phyloP scores from a whole-genome alignment of 2,329 filamentous ascomycete species.

The Penicillium fuscoglaucum region DNA sequence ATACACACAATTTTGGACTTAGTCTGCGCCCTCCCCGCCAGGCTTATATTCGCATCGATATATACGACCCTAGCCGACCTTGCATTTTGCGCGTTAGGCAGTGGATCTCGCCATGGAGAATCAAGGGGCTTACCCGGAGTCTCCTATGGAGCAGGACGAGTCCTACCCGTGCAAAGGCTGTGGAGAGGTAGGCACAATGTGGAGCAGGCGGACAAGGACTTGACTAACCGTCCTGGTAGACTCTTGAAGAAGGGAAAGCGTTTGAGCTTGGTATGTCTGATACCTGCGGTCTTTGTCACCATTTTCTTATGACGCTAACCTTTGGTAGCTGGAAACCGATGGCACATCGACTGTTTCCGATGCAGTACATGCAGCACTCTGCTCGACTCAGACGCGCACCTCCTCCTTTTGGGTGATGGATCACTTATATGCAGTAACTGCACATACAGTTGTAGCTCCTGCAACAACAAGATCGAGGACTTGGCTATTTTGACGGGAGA shows the following conservation, averaged over 20 bases:
- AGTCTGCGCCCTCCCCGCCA: background rate
- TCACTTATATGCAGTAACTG: constrained; percentile 99
- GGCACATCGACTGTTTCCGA: constrained; percentile 98
- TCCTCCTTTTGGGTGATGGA: constrained; percentile 93
- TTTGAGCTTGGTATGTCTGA: constrained; percentile 80
- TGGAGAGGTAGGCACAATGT: constrained; percentile 66
- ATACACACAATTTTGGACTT: background rate
- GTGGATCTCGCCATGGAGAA: constrained; percentile 51
- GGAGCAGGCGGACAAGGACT: constrained; percentile 1
- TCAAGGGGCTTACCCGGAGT: constrained; percentile 56
- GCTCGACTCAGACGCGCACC: constrained; percentile 96
- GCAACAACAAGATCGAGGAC: constrained; percentile 96
- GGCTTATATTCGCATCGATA: background rate
- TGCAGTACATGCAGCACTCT: constrained; percentile 94
- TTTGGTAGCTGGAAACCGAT: constrained; percentile 80
- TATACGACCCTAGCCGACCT: background rate
- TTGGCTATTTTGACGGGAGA: constrained; percentile 95
- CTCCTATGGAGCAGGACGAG: constrained; percentile 74
- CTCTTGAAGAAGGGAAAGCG: constrained; percentile 96
- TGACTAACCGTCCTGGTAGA: constrained; percentile 54
- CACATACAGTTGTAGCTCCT: constrained; percentile 97
- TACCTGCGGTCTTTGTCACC: background rate
- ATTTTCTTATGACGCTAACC: constrained; percentile 23
- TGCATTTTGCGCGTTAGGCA: background rate
- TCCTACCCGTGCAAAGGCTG: constrained; percentile 88